Conservation (phyloP, 2,329 filamentous ascomycete genomes). For the Lachnellula occidentalis region DNA sequence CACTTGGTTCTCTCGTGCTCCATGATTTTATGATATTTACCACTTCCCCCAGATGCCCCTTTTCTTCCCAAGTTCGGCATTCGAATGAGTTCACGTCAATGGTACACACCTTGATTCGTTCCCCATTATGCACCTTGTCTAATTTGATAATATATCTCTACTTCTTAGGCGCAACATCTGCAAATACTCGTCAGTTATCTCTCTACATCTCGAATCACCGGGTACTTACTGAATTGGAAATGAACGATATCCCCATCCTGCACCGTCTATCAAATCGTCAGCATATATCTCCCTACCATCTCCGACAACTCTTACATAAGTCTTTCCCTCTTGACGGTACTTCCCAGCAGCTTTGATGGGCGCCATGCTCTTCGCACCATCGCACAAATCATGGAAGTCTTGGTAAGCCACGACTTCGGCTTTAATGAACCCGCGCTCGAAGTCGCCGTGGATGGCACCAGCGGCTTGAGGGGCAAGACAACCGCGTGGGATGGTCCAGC, state of each 20-base stretch:
- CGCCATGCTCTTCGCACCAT: constrained; percentile 39
- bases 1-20: no score
- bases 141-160: not conserved
- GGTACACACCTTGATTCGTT: no score
- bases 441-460: constrained; percentile 35
- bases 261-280: constrained; percentile 24
- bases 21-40: no score
- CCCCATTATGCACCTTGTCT: no score
- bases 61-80: no score
- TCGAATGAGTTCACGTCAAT: no score
- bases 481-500: constrained; percentile 38
- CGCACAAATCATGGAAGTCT: constrained; percentile 40
- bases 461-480: constrained; percentile 36
- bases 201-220: not conserved
- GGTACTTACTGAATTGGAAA: constrained; percentile 39
- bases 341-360: constrained; percentile 42
- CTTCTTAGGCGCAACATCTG: constrained; percentile 17
- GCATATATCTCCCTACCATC: not conserved
- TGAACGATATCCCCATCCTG: constrained; percentile 41
- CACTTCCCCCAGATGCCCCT: no score
- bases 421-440: constrained; percentile 42
- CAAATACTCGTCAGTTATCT: not conserved
- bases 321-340: constrained; percentile 41
- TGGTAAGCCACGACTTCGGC: constrained; percentile 42
- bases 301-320: constrained; percentile 28